Base-by-base conservation (phyloP, 2,329 filamentous ascomycete species). In the Tolypocladium pustulatum region DNA sequence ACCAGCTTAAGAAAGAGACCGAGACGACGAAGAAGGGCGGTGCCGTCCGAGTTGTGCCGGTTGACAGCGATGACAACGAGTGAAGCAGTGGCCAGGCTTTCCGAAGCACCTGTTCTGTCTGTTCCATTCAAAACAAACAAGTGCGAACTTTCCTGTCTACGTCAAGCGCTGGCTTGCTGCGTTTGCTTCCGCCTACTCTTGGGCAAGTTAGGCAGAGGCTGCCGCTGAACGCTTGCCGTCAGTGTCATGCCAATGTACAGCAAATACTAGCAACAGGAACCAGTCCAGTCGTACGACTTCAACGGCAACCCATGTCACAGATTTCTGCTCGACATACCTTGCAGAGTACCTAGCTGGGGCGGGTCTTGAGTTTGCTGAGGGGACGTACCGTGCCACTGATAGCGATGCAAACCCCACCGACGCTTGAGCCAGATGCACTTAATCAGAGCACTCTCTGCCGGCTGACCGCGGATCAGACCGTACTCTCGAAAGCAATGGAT, bases 21-120 rank as follows among this genome's bases (percentile, higher is more conserved):
- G 74, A 75, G 40, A 71, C 73, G 46, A 64, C 67, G 4, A 76
- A 73, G 63, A 78, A 75, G 64, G 74, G 70, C 1, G 75, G 71
- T 0, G 72, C 68, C 2, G 72, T 81, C 43, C 72, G 79, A 32
- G 69, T 81, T 17, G 79, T 81, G 15, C 70, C 73, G 20, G 68
- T 73, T 20, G 69, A 71, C 12, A 69, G 70, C n/a, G 69, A 73
- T 1, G 68, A 70, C 1, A 69, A 69, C 46, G 71, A 69, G 54
- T 73, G 68, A 70, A 20, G 49, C 30, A 36, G 10, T 20, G 10
- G 20, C 27, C 49, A 36, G 20, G 10, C 12, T n/a, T 22, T 4
- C 30, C 20, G 20, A 27, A 7, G 15, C 46, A 51, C 20, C 46
- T 32, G 9, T 12, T 49, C 17, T 51, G 17, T 12, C 27, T 30